Base-by-base conservation (phyloP, 768 basidiomycete genomes). In the Tulasnella sp. region DNA sequence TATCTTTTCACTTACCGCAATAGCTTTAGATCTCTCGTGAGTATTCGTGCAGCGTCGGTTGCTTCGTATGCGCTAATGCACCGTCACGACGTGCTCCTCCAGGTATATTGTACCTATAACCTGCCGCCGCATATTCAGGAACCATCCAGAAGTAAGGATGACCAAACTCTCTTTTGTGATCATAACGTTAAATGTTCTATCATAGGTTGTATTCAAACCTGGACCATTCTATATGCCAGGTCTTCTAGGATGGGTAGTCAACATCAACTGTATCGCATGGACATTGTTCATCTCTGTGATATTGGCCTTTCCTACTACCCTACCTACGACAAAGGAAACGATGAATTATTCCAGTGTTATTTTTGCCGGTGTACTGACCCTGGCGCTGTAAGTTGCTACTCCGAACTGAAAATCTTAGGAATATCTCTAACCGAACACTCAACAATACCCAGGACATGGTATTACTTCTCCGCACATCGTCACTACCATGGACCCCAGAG, bases 141-240 rank as follows among this genome's bases (percentile, higher is more conserved):
- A 77, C 48, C 86, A 89, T 60, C 82, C 83, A 0, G 85, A 89
- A 42, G 86, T n/a, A n/a, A n/a, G n/a, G n/a, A n/a, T n/a, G n/a
- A n/a, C n/a, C n/a, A n/a, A n/a, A n/a, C n/a, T n/a, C n/a, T n/a
- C n/a, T n/a, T n/a, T n/a, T n/a, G n/a, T n/a, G n/a, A n/a, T n/a
- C n/a, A n/a, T n/a, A n/a, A n/a, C n/a, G n/a, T n/a, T n/a, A n/a
- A n/a, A n/a, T n/a, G n/a, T n/a, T n/a, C n/a, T n/a, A n/a, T n/a
- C n/a, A n/a, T n/a, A n/a, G n/a, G n/a, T 90, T 32, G 70, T 73
- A 59, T 90, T 90, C 71, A 78, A 75, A 54, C 87, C 87, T 3
- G 87, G 87, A 9, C 86, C 87, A 5, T 88, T 89, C 67, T 88
- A 81, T 67, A 78, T 89, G 77, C 66, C 74, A 48, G 83, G 83